Evolutionary conservation across 768 basidiomycete genomes (phyloP), one percentile per base, ranked within the genome.

Genomic region (Russula abietina): DNA sequence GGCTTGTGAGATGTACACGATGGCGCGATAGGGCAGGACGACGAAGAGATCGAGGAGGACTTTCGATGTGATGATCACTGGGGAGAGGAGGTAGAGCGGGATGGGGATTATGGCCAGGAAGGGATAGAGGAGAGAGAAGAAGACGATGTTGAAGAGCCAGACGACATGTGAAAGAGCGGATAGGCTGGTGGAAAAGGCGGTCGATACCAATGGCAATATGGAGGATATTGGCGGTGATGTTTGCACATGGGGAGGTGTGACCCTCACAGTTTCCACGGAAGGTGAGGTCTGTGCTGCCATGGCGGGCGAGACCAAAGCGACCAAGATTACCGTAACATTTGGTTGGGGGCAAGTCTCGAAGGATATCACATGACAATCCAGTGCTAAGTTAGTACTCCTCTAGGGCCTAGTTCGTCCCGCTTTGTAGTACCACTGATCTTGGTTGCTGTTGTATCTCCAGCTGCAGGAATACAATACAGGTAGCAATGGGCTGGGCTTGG

Each of bases 1-100:
- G 14, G 61, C 61, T 26, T 68, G 58, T 9, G 57, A 17, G 11
- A 58, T 3, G 24, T 63, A 66, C 19, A 48, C 9, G 8, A 49
- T 28, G 9, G 30, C 24, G 19, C 30, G 65, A 57, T 58, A 66
- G 7, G 67, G 67, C 26, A 60, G n/a, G 38, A 58, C 1, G 52
- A 57, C 49, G 38, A 50, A 60, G 5, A 51, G 28, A 6, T 63
- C 55, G 62, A 63, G 46, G 41, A 67, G 41, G n/a, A 68, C 4
- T 39, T 55, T 57, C 2, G 57, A 46, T 16, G 61, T 60, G 4
- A 68, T 30, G n/a, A 68, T 57, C 32, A 66, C 9, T 1, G 62
- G 62, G 62, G 62, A 59, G 2, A 63, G 22, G 36, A 63, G 11
- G 62, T 63, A 63, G 45, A 49, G 4, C 12, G 26, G 4, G 22